Evolutionary conservation across 306 rosid species (phyloP).

Genomic region (Vigna trinervia): DNA sequence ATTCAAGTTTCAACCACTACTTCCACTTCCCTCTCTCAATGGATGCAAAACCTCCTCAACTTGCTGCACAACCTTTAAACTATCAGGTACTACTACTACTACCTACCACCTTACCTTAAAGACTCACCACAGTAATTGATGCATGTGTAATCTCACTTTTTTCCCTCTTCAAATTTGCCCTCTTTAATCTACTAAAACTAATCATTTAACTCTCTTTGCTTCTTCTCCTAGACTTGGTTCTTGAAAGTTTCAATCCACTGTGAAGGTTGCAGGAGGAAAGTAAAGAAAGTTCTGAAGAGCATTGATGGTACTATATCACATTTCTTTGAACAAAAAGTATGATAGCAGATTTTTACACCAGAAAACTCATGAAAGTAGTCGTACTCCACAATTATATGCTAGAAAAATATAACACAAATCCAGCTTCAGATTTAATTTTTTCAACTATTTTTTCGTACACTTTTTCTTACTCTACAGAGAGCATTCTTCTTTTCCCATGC

Average conservation of each 20-base stretch:
- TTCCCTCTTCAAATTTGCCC: neutral
- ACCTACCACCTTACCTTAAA: neutral
- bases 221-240: slow-evolving; percentile 65
- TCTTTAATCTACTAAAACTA: neutral
- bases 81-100: slow-evolving; percentile 52
- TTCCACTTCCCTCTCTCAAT: slow-evolving; percentile 44
- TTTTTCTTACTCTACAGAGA: neutral
- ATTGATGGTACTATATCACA: slow-evolving; percentile 68
- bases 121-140: too few relatives aligned
- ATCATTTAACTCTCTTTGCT: neutral
- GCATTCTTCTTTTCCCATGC: slow-evolving; percentile 38
- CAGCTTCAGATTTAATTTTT: slow-evolving; percentile 21
- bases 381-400: slow-evolving; percentile 25
- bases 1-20: neutral
- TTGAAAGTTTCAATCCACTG: slow-evolving; percentile 87
- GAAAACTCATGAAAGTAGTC: neutral
- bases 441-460: slow-evolving; percentile 1
- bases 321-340: neutral
- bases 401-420: slow-evolving; percentile 3
- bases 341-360: neutral
- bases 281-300: slow-evolving; percentile 77
- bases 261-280: slow-evolving; percentile 88
- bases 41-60: slow-evolving; percentile 56
- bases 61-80: slow-evolving; percentile 52
- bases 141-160: neutral